Base-by-base conservation (phyloP, 192 early-diverging fungal species). In the Rhizophagus clarus region DNA sequence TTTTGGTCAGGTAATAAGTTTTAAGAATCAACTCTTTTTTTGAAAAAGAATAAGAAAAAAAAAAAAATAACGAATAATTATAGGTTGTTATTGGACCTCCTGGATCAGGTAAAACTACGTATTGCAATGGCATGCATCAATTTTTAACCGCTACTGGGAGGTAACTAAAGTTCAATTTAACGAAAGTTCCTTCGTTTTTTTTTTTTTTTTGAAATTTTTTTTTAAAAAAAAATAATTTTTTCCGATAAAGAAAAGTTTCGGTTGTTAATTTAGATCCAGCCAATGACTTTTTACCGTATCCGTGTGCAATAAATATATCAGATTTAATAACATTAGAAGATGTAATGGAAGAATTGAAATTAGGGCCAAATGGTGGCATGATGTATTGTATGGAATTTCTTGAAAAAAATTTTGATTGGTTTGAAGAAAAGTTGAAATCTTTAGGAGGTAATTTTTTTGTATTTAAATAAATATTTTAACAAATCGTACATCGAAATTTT, bases 221-320 rank as follows among this genome's bases (percentile, higher is more conserved):
- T n/a, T 61, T 66, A n/a, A 32, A 32, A 8, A 7, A 7, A 7
- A 8, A 17, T n/a, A 22, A 12, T 37, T 31, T 31, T 42, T 61
- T 34, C 20, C 7, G n/a, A 37, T 11, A 70, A 80, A 91, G 89
- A 81, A 90, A 92, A 71, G 91, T 95, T 7, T 90, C 95, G 20
- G 88, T 99, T 32, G 93, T 99, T n/a, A 99, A 99, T 83, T 88
- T 99, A 61, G 98, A 99, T 83, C 97, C 98, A 11, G 98, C 97
- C n/a, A 97, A 97, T 80, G 98, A 98, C 22, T 83, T 89, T 77
- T 87, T 95, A 66, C 92, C 93, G 45, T 97, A 98, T 83, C 85
- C 93, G 37, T 94, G 95, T 63, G 87, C 93, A 45, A 87, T 91
- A 24, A 93, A 96, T 79, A 93, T 99, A 49, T 84, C 91, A 40